Conservation (phyloP, 2,329 filamentous ascomycete genomes). For the Raffaelea arxii region DNA sequence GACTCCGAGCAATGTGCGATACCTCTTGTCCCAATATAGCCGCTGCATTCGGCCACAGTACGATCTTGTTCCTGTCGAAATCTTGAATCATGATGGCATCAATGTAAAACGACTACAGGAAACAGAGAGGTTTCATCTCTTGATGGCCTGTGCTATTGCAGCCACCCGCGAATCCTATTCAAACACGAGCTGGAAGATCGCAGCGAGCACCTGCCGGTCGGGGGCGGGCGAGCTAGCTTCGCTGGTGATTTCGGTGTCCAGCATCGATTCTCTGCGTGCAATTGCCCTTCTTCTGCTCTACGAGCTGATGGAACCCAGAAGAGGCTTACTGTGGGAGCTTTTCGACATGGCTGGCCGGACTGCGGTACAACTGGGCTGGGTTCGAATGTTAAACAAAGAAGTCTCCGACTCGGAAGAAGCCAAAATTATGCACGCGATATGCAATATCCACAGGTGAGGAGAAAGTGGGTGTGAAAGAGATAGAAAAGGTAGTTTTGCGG, state of each 20-base stretch:
- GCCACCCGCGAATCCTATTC: conserved; percentile 3
- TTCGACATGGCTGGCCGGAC: conserved; percentile 2
- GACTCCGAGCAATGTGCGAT: conserved; percentile 1
- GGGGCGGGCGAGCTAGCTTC: neutral
- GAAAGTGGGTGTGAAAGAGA: neutral
- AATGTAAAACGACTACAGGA: conserved; percentile 1
- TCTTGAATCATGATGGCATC: conserved; percentile 1
- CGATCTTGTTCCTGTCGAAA: neutral
- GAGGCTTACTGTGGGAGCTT: conserved; percentile 4
- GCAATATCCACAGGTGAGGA: no score
- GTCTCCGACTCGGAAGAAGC: neutral
- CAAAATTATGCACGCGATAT: no score
- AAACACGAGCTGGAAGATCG: neutral
- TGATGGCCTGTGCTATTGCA: conserved; percentile 5
- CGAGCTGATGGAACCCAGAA: conserved; percentile 3
- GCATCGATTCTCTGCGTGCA: neutral
- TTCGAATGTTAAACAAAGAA: neutral
- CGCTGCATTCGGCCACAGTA: conserved; percentile 3
- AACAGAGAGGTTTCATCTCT: neutral
- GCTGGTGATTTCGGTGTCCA: neutral
- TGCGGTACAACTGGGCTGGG: conserved; percentile 4
- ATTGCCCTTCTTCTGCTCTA: conserved; percentile 2
- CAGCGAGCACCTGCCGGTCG: conserved; percentile 1
- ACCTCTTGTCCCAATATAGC: conserved; percentile 1
- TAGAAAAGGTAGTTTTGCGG: neutral